Conservation (phyloP, 805 yeast species). For the Nakazawaea molendinolei region DNA sequence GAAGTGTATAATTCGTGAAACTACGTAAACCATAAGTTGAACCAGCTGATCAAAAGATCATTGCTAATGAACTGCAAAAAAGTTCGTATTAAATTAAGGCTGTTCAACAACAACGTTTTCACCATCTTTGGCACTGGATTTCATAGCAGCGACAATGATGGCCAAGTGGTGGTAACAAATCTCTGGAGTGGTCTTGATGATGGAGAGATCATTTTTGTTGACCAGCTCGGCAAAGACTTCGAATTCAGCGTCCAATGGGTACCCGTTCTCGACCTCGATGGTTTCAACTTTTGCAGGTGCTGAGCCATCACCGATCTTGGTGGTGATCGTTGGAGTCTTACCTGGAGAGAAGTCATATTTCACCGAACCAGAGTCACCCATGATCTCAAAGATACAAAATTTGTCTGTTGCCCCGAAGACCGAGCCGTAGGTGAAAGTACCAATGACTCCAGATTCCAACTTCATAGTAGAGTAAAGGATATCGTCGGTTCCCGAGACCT, state of each 20-base stretch:
- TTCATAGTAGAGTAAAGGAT: conserved; percentile 64
- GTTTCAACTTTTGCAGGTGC: conserved; percentile 27
- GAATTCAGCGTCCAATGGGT: conserved; percentile 38
- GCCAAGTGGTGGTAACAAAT: conserved; percentile 91
- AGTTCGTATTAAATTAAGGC: too few species aligned
- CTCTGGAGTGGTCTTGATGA: conserved; percentile 46
- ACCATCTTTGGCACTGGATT: conserved; percentile 51
- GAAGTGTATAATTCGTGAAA: too few species aligned
- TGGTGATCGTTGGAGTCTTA: conserved; percentile 28
- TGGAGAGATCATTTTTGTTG: conserved; percentile 17
- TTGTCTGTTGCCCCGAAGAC: conserved; percentile 80
- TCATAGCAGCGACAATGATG: conserved; percentile 76
- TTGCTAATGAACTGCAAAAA: too few species aligned
- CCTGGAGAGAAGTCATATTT: conserved; percentile 58
- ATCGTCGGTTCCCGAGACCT: conserved; percentile 78
- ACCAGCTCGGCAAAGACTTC: conserved; percentile 36
- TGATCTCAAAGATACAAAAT: conserved; percentile 57
- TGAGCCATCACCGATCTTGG: conserved; percentile 50
- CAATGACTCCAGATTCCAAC: conserved; percentile 56
- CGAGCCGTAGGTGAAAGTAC: conserved; percentile 83
- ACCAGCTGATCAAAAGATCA: too few species aligned
- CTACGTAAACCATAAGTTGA: too few species aligned
- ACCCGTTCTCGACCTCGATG: conserved; percentile 37
- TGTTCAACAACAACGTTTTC: conserved; percentile 24
- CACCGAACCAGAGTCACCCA: conserved; percentile 76